These are phyloP conservation scores for Staphylotrichum tortipilum DNA, from an alignment of 495 filamentous ascomycete species.

Conservation along the genomic window DNA sequence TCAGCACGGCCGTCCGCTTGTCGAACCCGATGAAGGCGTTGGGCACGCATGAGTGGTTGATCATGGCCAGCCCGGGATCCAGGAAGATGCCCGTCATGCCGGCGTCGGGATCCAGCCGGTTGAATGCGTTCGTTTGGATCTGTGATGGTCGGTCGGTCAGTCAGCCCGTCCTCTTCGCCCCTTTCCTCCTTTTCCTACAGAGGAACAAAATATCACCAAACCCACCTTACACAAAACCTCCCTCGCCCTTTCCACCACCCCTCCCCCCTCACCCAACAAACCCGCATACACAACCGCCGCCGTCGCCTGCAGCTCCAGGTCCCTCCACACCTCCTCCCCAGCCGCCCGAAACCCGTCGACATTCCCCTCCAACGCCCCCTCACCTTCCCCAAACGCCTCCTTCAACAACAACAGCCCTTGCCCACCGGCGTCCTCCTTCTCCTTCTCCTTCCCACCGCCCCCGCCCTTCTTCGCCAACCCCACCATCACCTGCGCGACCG, in stretches of 20 bases:
- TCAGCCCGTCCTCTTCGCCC: no score
- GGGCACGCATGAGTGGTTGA: constrained; percentile 47
- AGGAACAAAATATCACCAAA: neutral
- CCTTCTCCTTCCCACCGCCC: constrained; percentile 2
- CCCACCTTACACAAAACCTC: constrained; percentile 37
- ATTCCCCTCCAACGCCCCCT: constrained; percentile 30
- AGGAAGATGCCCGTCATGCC: constrained; percentile 34
- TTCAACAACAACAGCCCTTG: no score
- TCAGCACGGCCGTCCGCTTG: constrained; percentile 33
- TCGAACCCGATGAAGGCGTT: constrained; percentile 42
- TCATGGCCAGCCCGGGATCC: constrained; percentile 38
- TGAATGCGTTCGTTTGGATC: constrained; percentile 42
- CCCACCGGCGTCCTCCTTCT: no score
- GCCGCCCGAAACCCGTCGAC: constrained; percentile 20
- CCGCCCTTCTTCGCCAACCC: constrained; percentile 23
- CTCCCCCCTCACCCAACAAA: constrained; percentile 14
- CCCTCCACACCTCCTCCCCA: constrained; percentile 23
- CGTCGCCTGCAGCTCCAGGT: constrained; percentile 39
- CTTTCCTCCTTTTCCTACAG: neutral
- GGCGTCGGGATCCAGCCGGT: constrained; percentile 31
- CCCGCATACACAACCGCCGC: constrained; percentile 34
- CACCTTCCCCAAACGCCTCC: constrained; percentile 14
- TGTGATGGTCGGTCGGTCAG: constrained; percentile 15
- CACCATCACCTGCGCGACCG: constrained; percentile 36
- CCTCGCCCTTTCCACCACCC: constrained; percentile 24